These are phyloP conservation scores for Saccharomycopsis sp. DNA, from an alignment of 805 yeast species.

Conservation along the genomic window DNA sequence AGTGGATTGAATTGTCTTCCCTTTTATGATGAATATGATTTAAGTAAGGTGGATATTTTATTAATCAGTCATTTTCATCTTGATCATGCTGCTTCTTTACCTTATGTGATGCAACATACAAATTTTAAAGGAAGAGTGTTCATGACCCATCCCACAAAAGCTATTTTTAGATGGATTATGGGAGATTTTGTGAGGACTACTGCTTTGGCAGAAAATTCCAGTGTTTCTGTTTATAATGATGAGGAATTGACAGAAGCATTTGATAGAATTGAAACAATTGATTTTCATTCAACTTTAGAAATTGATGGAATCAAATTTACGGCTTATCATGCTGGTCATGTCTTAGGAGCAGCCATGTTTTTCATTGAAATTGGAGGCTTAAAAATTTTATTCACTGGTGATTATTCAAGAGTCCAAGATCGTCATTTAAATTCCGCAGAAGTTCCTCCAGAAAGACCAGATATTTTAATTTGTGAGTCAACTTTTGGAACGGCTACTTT, in stretches of 20 bases:
- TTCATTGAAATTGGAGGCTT: conserved; percentile 90
- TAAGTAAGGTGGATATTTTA: conserved; percentile 75
- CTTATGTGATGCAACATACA: conserved; percentile 97
- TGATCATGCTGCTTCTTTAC: conserved; percentile 97
- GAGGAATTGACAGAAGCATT: conserved; percentile 83
- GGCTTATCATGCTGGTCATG: conserved; percentile 99
- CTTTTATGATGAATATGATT: conserved; percentile 89
- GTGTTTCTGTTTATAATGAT: conserved; percentile 63
- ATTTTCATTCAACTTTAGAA: conserved; percentile 91
- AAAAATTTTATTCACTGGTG: conserved; percentile 87
- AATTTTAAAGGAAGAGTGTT: conserved; percentile 90
- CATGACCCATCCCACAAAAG: conserved; percentile 99
- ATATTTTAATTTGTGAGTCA: conserved; percentile 84
- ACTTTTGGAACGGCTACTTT: conserved; percentile 98
- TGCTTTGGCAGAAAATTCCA: conserved; percentile 33
- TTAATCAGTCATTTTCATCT: conserved; percentile 91
- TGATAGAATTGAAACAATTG: conserved; percentile 86
- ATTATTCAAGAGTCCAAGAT: conserved; percentile 91
- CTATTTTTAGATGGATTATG: conserved; percentile 90
- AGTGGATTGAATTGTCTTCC: conserved; percentile 88
- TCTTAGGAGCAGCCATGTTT: conserved; percentile 97
- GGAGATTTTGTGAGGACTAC: conserved; percentile 93
- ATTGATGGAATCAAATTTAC: conserved; percentile 92
- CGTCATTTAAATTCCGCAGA: conserved; percentile 94
- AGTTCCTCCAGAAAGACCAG: conserved; percentile 80